Percentiles rank a stretch among this genome's conserved stretches.
phyloP scores from a whole-genome alignment of 2,329 filamentous ascomycete species.

The Fusarium avenaceum region DNA sequence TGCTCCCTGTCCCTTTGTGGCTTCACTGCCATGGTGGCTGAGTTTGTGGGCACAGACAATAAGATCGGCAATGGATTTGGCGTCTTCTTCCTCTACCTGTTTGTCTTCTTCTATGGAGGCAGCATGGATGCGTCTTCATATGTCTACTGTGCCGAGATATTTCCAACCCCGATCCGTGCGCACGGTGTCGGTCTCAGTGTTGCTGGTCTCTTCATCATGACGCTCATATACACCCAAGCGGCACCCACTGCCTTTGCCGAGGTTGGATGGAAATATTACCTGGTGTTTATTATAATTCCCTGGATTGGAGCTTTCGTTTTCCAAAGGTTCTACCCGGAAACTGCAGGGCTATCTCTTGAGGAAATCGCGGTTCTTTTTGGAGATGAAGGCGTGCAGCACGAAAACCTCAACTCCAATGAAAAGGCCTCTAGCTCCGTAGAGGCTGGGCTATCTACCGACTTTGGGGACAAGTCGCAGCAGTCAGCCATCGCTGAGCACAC shows the following conservation, averaged over 20 bases:
- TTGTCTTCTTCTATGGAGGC: too few relatives aligned
- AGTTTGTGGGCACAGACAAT: constrained; percentile 54
- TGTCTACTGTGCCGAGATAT: constrained; percentile 55
- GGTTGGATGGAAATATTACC: constrained; percentile 64
- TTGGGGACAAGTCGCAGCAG: too few relatives aligned
- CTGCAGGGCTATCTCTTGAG: constrained; percentile 57
- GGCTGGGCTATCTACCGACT: too few relatives aligned
- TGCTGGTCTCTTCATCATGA: constrained; percentile 62
- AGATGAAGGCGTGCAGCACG: constrained; percentile 63
- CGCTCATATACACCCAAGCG: constrained; percentile 62
- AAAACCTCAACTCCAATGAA: too few relatives aligned
- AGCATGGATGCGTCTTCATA: constrained; percentile 55
- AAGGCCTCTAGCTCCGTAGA: too few relatives aligned
- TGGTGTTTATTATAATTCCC: constrained; percentile 57
- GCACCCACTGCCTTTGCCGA: constrained; percentile 53
- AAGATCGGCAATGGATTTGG: constrained; percentile 56
- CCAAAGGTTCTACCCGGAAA: constrained; percentile 52
- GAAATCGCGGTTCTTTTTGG: constrained; percentile 56
- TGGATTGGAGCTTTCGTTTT: constrained; percentile 54
- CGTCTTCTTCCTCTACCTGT: constrained; percentile 59
- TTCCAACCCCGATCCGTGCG: constrained; percentile 62
- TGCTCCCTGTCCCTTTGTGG: constrained; percentile 54
- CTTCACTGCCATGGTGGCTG: constrained; percentile 54
- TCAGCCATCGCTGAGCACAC: too few relatives aligned
- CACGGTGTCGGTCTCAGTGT: constrained; percentile 66